These are phyloP conservation scores for Arabidopsis lyrata DNA, from an alignment of 441 rosid genomes.

Conservation along the genomic window DNA sequence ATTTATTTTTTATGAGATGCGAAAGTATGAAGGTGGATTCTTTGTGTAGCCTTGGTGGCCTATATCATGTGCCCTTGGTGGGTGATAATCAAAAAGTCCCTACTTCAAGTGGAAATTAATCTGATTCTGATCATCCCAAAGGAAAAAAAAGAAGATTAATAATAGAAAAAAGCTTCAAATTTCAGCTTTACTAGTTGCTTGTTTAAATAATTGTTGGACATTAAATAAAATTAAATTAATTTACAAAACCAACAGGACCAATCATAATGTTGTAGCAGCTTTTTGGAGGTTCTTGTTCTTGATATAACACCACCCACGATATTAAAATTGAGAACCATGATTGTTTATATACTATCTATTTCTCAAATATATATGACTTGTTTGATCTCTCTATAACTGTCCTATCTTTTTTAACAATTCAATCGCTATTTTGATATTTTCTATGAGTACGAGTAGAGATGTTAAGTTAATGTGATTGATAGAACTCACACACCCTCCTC, in stretches of 20 bases:
- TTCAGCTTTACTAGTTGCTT: conserved; percentile 44
- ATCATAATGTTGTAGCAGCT: conserved; percentile 65
- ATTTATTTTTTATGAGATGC: not conserved
- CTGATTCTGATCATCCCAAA: conserved; percentile 45
- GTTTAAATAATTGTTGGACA: conserved; percentile 33
- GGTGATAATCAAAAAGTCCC: conserved; percentile 44
- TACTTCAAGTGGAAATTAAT: conserved; percentile 43
- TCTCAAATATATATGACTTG: conserved; percentile 42
- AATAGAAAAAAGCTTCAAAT: conserved; percentile 38
- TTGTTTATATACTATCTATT: conserved; percentile 49
- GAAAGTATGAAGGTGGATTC: conserved; percentile 44
- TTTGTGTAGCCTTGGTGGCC: conserved; percentile 45
- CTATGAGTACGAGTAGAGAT: not conserved
- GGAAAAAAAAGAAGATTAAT: not conserved
- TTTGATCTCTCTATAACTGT: conserved; percentile 41
- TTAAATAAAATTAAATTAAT: conserved; percentile 28
- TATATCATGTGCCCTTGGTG: conserved; percentile 49
- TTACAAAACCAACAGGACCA: conserved; percentile 48
- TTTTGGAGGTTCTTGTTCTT: conserved; percentile 55
- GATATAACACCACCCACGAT: conserved; percentile 56
- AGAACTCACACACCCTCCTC: too few species aligned
- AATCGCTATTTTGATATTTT: not conserved
- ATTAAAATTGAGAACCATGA: conserved; percentile 53
- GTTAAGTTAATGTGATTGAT: not conserved
- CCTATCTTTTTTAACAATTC: not conserved